Conservation (phyloP, 2,329 filamentous ascomycete species). For the Amesomyces nigricolor region DNA sequence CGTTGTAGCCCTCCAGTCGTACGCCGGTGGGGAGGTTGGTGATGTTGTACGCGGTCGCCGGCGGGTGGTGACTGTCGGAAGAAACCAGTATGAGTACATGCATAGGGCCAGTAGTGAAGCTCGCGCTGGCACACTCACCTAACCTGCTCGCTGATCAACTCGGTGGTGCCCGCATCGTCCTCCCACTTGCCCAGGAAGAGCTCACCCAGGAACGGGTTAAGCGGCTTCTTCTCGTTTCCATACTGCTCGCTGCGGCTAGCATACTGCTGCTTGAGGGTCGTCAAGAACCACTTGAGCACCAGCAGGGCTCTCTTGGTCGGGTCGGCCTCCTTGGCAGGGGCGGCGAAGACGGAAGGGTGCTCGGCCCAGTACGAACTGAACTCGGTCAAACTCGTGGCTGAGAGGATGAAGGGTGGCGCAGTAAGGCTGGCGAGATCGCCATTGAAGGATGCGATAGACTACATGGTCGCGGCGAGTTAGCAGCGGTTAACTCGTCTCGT, state of each 20-base stretch:
- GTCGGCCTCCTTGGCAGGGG: conserved; percentile 73
- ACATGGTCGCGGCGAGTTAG: conserved; percentile 10
- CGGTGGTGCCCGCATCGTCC: conserved; percentile 73
- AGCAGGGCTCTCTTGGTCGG: conserved; percentile 75
- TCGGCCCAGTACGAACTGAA: conserved; percentile 81
- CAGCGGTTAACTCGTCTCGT: background rate
- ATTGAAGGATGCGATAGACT: conserved; percentile 76
- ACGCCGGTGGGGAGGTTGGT: conserved; percentile 80
- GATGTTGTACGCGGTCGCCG: conserved; percentile 90
- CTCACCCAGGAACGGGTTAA: conserved; percentile 95
- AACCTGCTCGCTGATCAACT: conserved; percentile 90
- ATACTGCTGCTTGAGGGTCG: conserved; percentile 83
- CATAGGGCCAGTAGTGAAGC: background rate
- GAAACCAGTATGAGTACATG: background rate
- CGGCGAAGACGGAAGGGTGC: conserved; percentile 71
- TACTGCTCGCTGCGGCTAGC: conserved; percentile 67
- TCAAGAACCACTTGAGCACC: conserved; percentile 95
- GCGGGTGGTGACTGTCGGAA: conserved; percentile 76
- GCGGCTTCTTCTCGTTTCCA: conserved; percentile 93
- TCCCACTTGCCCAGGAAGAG: conserved; percentile 90
- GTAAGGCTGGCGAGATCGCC: conserved; percentile 76
- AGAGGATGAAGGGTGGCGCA: conserved; percentile 77
- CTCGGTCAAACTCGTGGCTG: conserved; percentile 70
- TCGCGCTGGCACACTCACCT: conserved; percentile 43
- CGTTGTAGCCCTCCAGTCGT: conserved; percentile 80